Evolutionary conservation across 441 rosid species (phyloP).

Genomic region (Codiaeum variegatum): DNA sequence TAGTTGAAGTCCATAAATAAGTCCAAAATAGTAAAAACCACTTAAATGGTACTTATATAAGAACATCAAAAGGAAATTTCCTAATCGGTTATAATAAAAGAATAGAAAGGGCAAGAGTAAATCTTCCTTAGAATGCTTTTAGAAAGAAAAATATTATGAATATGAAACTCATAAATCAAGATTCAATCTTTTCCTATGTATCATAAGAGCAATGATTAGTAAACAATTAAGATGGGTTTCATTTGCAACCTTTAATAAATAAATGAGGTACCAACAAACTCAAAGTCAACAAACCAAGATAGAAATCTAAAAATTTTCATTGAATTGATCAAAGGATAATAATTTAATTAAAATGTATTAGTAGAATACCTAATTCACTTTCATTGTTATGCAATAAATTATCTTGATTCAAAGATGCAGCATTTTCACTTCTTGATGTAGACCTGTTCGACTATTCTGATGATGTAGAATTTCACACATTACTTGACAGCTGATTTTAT

Average conservation of each 20-base stretch:
- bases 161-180: not conserved
- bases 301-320: too few species aligned
- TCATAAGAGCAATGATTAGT: too few species aligned
- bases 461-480: not conserved
- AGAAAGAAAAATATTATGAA: not conserved
- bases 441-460: not conserved
- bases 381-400: not conserved
- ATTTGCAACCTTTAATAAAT: too few species aligned
- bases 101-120: not conserved
- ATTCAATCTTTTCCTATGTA: not conserved
- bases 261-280: too few species aligned
- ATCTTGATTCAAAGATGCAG: not conserved
- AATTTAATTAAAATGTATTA: too few species aligned
- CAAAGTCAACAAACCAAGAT: too few species aligned
- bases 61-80: slow-evolving; percentile 38
- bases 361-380: not conserved
- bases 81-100: slow-evolving; percentile 12
- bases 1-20: slow-evolving; percentile 20
- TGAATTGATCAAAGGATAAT: too few species aligned
- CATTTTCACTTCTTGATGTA: not conserved
- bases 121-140: slow-evolving; percentile 1
- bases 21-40: slow-evolving; percentile 6
- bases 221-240: too few species aligned
- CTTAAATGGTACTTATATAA: slow-evolving; percentile 22
- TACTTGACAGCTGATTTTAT: not conserved